Evolutionary conservation across 257 asterid genomes (phyloP).

Genomic region (Ilex asprella): DNA sequence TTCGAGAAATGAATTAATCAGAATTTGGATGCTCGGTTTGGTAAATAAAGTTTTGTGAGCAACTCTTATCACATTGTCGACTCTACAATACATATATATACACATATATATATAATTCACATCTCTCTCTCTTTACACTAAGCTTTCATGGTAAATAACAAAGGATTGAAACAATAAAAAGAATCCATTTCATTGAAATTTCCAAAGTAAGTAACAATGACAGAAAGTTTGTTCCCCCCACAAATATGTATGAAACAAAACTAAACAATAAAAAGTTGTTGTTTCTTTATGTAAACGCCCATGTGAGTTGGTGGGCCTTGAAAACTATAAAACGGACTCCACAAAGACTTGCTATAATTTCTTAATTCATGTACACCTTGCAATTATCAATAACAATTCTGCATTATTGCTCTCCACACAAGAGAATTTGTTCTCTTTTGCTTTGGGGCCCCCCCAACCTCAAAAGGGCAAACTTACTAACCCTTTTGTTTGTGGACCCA

Average conservation of each 20-base stretch:
- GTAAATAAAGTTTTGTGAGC: too few relatives aligned
- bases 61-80: too few relatives aligned
- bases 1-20: too few relatives aligned
- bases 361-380: conserved; percentile 49
- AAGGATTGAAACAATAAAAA: conserved; percentile 7
- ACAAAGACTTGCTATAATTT: conserved; percentile 51
- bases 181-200: conserved; percentile 3
- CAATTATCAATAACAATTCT: conserved; percentile 37
- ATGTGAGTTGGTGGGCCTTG: conserved; percentile 76
- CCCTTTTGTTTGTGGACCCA: conserved; percentile 6
- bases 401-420: conserved; percentile 50
- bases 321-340: conserved; percentile 72
- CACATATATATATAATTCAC: too few relatives aligned
- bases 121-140: too few relatives aligned
- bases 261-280: conserved; percentile 41
- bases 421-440: conserved; percentile 17
- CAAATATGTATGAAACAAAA: conserved; percentile 13
- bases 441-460: conserved; percentile 22
- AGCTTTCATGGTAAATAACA: background rate
- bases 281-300: conserved; percentile 74
- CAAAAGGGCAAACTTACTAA: conserved; percentile 16
- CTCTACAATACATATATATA: too few relatives aligned
- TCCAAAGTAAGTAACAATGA: conserved; percentile 23
- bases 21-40: too few relatives aligned
- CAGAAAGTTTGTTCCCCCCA: conserved; percentile 28